Conservation (phyloP, 1,284 basidiomycete species). For the Cystobasidiaceae sp. region DNA sequence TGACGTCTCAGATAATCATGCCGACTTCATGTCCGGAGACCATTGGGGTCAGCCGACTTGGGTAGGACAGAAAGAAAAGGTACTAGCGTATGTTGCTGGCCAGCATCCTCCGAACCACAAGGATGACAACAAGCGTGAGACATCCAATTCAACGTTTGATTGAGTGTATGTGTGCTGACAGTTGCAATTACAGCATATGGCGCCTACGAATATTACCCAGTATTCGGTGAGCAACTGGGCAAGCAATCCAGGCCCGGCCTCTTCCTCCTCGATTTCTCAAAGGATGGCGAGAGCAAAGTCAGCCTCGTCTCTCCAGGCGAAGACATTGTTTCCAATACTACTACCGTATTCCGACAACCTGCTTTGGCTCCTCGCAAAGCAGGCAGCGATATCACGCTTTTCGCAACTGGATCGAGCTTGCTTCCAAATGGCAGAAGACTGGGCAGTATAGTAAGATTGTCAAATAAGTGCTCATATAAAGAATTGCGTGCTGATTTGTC, state of each 20-base stretch:
- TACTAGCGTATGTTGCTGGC: slow-evolving; percentile 38
- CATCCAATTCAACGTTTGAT: not conserved
- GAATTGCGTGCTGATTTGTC: not conserved
- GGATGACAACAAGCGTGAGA: slow-evolving; percentile 1
- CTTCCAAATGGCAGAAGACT: slow-evolving; percentile 3
- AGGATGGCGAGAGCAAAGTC: slow-evolving; percentile 25
- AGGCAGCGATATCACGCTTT: not conserved
- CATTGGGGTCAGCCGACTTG: slow-evolving; percentile 33
- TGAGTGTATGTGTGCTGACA: not conserved
- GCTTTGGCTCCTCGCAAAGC: slow-evolving; percentile 18
- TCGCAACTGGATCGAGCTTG: slow-evolving; percentile 16
- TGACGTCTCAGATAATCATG: slow-evolving; percentile 60
- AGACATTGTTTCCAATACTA: not conserved
- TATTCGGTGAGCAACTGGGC: slow-evolving; percentile 38
- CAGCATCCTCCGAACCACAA: slow-evolving; percentile 24
- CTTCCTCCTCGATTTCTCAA: slow-evolving; percentile 32
- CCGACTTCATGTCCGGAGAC: slow-evolving; percentile 57
- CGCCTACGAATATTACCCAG: slow-evolving; percentile 35
- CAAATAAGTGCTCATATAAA: slow-evolving; percentile 46
- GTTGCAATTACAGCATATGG: not conserved
- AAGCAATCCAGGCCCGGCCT: slow-evolving; percentile 32
- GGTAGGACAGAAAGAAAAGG: slow-evolving; percentile 10
- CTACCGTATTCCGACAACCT: slow-evolving; percentile 34
- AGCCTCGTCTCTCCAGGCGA: not conserved
- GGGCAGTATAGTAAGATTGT: slow-evolving; percentile 43